These are phyloP conservation scores for Thermothielavioides terrestris DNA, from an alignment of 495 filamentous ascomycete genomes.

Conservation along the genomic window DNA sequence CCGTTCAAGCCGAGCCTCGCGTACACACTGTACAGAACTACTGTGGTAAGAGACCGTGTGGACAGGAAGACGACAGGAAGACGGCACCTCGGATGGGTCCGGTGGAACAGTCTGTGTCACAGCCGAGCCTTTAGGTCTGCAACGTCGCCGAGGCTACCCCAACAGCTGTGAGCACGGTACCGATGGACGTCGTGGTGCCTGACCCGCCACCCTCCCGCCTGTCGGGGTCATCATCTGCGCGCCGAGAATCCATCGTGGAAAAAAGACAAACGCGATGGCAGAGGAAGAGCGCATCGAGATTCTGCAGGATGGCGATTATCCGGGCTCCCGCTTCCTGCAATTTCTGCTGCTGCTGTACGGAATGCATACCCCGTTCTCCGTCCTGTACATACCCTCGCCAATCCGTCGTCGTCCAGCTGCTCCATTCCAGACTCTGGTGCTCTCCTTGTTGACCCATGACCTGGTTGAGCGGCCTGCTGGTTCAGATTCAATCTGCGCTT, in stretches of 20 bases:
- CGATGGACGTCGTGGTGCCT: constrained; percentile 6
- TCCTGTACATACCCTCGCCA: too few relatives aligned
- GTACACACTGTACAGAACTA: too few relatives aligned
- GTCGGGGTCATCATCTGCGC: constrained; percentile 13
- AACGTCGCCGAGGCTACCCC: constrained; percentile 7
- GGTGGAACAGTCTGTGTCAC: background rate
- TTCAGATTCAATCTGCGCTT: constrained; percentile 21
- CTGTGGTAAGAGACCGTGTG: too few relatives aligned
- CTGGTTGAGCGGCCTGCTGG: constrained; percentile 20
- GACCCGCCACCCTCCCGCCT: too few relatives aligned
- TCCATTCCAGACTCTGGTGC: constrained; percentile 9
- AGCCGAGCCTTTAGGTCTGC: constrained; percentile 8
- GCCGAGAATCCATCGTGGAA: constrained; percentile 7
- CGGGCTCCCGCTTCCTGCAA: background rate
- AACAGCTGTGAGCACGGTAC: constrained; percentile 7
- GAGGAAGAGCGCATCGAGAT: background rate
- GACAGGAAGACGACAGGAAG: background rate
- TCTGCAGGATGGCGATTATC: constrained; percentile 7
- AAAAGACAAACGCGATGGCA: background rate
- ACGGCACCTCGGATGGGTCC: background rate
- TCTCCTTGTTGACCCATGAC: constrained; percentile 18
- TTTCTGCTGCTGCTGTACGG: too few relatives aligned
- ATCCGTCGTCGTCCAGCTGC: background rate
- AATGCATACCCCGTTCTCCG: too few relatives aligned
- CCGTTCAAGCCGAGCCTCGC: too few relatives aligned